A percentile compares a stretch with the other conserved stretches of the same genome.
These are phyloP conservation scores for Ailanthus altissimus DNA, from an alignment of 345 rosid species.

Conservation along the genomic window DNA sequence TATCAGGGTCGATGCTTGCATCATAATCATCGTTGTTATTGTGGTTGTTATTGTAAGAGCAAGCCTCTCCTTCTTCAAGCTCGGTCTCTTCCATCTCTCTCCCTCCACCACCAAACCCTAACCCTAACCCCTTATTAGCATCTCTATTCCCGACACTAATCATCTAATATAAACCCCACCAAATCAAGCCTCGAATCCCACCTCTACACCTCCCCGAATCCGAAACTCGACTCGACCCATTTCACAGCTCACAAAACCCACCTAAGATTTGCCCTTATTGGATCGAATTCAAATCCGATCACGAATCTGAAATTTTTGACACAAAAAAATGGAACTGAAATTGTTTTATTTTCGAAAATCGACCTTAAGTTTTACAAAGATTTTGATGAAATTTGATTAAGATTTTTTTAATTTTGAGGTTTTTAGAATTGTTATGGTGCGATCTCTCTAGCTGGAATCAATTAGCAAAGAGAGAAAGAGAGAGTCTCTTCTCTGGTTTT, in stretches of 20 bases:
- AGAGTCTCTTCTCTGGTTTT: slow-evolving; percentile 43
- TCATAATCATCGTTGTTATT: slow-evolving; percentile 47
- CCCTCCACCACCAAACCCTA: slow-evolving; percentile 37
- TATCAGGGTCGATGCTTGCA: slow-evolving; percentile 66
- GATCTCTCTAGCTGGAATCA: slow-evolving; percentile 52
- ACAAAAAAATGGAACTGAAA: background rate
- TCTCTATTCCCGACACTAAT: slow-evolving; percentile 53
- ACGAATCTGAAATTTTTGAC: slow-evolving; percentile 26
- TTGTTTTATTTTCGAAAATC: slow-evolving; percentile 14
- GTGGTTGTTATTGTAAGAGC: slow-evolving; percentile 50
- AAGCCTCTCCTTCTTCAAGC: slow-evolving; percentile 82
- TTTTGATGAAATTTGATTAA: slow-evolving; percentile 1
- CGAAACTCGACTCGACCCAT: slow-evolving; percentile 24
- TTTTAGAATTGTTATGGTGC: slow-evolving; percentile 29
- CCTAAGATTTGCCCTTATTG: slow-evolving; percentile 31
- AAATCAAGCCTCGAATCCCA: slow-evolving; percentile 28
- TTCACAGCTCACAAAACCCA: slow-evolving; percentile 34
- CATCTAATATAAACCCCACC: slow-evolving; percentile 33
- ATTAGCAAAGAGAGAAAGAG: slow-evolving; percentile 34
- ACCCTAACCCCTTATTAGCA: slow-evolving; percentile 51
- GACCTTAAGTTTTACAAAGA: background rate
- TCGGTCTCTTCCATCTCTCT: slow-evolving; percentile 59
- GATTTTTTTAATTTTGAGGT: slow-evolving; percentile 1
- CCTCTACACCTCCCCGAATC: slow-evolving; percentile 23
- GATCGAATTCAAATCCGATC: slow-evolving; percentile 42